Conservation (phyloP, 1,284 basidiomycete genomes). For the Cutaneotrichosporon spelunceum region DNA sequence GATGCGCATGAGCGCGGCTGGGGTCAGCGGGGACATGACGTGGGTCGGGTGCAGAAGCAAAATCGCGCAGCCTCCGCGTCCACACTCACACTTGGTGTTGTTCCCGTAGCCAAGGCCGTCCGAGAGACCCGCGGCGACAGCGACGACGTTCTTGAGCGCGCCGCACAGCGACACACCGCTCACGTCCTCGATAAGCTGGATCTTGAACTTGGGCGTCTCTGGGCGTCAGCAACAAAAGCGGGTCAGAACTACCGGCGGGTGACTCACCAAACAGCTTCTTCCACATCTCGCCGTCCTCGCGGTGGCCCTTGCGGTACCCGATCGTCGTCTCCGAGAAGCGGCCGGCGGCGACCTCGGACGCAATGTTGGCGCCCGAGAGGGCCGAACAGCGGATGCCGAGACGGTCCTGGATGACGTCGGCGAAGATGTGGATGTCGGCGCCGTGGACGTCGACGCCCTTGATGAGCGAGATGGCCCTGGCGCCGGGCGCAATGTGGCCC, state of each 20-base stretch:
- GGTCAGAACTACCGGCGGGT: slow-evolving; percentile 8
- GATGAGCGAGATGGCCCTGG: slow-evolving; percentile 55
- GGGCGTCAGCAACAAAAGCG: slow-evolving; percentile 9
- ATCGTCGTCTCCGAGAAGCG: slow-evolving; percentile 60
- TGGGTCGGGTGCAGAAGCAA: background rate
- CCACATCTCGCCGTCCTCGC: slow-evolving; percentile 52
- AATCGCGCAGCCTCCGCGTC: background rate
- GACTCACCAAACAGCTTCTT: slow-evolving; percentile 53
- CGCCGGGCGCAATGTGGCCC: slow-evolving; percentile 50
- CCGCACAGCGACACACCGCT: slow-evolving; percentile 57
- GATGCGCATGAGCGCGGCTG: slow-evolving; percentile 59
- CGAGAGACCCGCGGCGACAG: slow-evolving; percentile 58
- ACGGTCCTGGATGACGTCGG: slow-evolving; percentile 59
- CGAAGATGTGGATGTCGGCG: slow-evolving; percentile 58
- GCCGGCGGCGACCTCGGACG: slow-evolving; percentile 57
- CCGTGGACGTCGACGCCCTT: slow-evolving; percentile 58
- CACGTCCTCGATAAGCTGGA: slow-evolving; percentile 58
- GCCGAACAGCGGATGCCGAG: slow-evolving; percentile 58
- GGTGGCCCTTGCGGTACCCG: slow-evolving; percentile 53
- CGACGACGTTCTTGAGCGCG: slow-evolving; percentile 60
- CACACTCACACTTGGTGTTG: slow-evolving; percentile 56
- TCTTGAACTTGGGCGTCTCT: slow-evolving; percentile 55
- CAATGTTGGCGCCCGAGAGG: slow-evolving; percentile 61
- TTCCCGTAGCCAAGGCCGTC: slow-evolving; percentile 59
- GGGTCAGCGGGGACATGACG: background rate